phyloP scores from a whole-genome alignment of 2,329 filamentous ascomycete species.

The Pseudofabraea citricarpa region DNA sequence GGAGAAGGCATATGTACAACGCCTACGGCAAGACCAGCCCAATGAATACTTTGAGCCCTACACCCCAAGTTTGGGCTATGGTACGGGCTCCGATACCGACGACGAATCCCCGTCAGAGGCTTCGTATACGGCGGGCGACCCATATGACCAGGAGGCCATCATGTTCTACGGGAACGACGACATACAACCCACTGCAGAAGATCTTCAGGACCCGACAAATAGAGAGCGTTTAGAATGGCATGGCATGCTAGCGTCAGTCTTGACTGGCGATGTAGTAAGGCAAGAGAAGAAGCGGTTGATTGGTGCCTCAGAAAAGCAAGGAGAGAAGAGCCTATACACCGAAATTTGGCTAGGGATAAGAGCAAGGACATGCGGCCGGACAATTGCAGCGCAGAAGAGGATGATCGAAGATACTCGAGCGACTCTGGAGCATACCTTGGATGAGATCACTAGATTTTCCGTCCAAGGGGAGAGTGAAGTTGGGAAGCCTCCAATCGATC shows the following conservation, averaged over 20 bases:
- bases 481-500: constrained; percentile 76
- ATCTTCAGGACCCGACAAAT: constrained; percentile 81
- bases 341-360: constrained; percentile 87
- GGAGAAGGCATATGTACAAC: constrained; percentile 91
- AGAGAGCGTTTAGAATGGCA: constrained; percentile 95
- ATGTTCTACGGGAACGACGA: constrained; percentile 91
- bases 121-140: constrained; percentile 79
- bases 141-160: constrained; percentile 86
- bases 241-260: constrained; percentile 90
- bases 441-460: constrained; percentile 87
- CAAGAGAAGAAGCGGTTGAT: constrained; percentile 97
- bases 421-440: constrained; percentile 68
- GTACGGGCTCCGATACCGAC: constrained; percentile 75
- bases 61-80: constrained; percentile 61
- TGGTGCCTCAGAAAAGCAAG: constrained; percentile 61
- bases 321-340: constrained; percentile 64
- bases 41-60: constrained; percentile 52
- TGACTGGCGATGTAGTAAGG: constrained; percentile 94
- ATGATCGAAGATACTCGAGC: constrained; percentile 81
- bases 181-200: constrained; percentile 81
- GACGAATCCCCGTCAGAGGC: constrained; percentile 86
- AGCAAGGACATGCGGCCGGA: constrained; percentile 77
- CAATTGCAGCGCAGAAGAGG: constrained; percentile 77
- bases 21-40: constrained; percentile 73
- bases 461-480: constrained; percentile 91